Conservation (phyloP, 2,329 filamentous ascomycete genomes). For the Hypoxylon rubiginosum region DNA sequence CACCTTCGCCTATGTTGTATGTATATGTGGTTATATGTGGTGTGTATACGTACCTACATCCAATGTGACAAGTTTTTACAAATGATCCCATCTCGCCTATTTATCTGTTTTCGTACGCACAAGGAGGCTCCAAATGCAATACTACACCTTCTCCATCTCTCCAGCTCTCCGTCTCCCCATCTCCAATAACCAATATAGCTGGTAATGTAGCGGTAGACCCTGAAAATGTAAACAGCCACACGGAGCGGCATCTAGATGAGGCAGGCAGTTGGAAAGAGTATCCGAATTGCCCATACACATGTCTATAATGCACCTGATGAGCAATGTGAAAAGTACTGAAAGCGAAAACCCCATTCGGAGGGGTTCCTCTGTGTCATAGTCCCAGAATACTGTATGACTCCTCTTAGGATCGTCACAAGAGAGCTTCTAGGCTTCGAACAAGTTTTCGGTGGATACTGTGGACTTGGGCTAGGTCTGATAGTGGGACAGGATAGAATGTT, state of each 20-base stretch:
- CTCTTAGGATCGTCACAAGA: slow-evolving; percentile 36
- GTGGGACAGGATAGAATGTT: slow-evolving; percentile 21
- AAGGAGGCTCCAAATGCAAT: slow-evolving; percentile 9
- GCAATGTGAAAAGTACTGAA: background rate
- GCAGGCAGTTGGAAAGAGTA: background rate
- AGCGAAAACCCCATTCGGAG: slow-evolving; percentile 11
- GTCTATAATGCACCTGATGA: slow-evolving; percentile 5
- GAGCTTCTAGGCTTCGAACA: slow-evolving; percentile 26
- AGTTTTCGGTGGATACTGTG: slow-evolving; percentile 36
- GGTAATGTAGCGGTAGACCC: background rate
- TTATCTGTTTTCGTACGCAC: slow-evolving; percentile 31
- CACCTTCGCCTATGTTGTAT: slow-evolving; percentile 8
- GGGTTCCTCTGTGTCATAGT: slow-evolving; percentile 34
- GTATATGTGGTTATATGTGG: background rate
- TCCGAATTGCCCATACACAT: background rate
- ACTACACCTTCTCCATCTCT: slow-evolving; percentile 17
- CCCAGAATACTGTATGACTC: slow-evolving; percentile 26
- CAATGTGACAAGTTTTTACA: slow-evolving; percentile 2
- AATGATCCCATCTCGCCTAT: slow-evolving; percentile 31
- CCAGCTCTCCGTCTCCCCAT: background rate
- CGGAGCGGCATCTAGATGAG: slow-evolving; percentile 27
- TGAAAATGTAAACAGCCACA: slow-evolving; percentile 3
- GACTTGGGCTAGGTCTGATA: slow-evolving; percentile 16
- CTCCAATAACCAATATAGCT: background rate
- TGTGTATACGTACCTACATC: background rate